Conservation (phyloP, 192 early-diverging fungal species). For the Physocladia obscura region DNA sequence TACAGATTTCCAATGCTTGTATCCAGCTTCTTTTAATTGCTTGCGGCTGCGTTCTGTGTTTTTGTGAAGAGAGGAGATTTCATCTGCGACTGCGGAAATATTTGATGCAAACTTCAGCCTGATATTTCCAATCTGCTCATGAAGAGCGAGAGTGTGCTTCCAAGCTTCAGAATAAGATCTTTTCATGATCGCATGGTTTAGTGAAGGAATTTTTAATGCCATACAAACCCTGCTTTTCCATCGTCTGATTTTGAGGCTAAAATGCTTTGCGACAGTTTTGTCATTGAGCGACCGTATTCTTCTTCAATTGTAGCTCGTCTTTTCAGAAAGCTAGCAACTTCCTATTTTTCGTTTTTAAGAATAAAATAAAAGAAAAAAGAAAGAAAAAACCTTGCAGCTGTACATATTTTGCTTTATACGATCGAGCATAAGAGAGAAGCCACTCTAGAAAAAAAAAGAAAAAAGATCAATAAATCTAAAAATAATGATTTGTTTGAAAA, state of each 20-base stretch:
- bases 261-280: constrained; percentile 67
- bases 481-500: background rate
- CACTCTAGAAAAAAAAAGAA: constrained; percentile 47
- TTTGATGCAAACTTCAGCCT: constrained; percentile 72
- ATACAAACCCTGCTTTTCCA: constrained; percentile 45
- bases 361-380: background rate
- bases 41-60: constrained; percentile 78
- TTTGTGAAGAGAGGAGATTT: constrained; percentile 69
- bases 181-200: background rate
- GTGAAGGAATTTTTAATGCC: background rate
- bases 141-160: constrained; percentile 73
- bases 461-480: background rate
- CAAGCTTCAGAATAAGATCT: constrained; percentile 78
- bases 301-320: constrained; percentile 89
- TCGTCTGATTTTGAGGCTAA: constrained; percentile 16
- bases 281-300: constrained; percentile 80
- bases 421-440: constrained; percentile 64
- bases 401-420: constrained; percentile 68
- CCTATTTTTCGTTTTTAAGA: constrained; percentile 33
- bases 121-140: constrained; percentile 80
- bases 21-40: constrained; percentile 81
- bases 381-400: constrained; percentile 60
- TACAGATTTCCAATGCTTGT: constrained; percentile 71
- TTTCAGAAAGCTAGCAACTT: constrained; percentile 76
- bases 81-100: constrained; percentile 77